These are phyloP conservation scores for Plasmopara viticola DNA, from an alignment of 352 stramenopile species.

Conservation along the genomic window DNA sequence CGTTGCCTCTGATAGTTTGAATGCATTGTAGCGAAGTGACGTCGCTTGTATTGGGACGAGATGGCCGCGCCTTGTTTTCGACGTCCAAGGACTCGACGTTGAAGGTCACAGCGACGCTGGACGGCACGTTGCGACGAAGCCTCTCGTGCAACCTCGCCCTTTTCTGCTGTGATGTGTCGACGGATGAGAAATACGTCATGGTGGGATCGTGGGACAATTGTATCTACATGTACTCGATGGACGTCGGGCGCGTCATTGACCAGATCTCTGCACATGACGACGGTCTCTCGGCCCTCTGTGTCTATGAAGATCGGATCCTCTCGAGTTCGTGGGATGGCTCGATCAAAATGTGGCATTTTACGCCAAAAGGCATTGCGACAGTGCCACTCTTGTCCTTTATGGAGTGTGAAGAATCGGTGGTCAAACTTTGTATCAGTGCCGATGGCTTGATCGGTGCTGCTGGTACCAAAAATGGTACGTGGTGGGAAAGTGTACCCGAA, in stretches of 20 bases:
- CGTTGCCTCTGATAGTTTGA: background rate
- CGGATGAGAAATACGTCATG: slow-evolving; percentile 80
- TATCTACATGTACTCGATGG: slow-evolving; percentile 86
- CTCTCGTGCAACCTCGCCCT: slow-evolving; percentile 71
- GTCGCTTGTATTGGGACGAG: slow-evolving; percentile 52
- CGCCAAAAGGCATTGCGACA: slow-evolving; percentile 52
- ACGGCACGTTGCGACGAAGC: slow-evolving; percentile 57
- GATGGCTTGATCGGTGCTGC: slow-evolving; percentile 57
- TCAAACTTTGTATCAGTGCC: slow-evolving; percentile 58
- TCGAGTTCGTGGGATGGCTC: slow-evolving; percentile 73
- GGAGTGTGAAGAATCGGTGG: slow-evolving; percentile 69
- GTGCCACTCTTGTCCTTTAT: slow-evolving; percentile 62
- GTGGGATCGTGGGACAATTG: slow-evolving; percentile 79
- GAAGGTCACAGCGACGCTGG: slow-evolving; percentile 63
- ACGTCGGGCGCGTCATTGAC: slow-evolving; percentile 72
- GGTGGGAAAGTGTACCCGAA: background rate
- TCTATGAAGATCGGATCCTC: slow-evolving; percentile 68
- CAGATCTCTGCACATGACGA: slow-evolving; percentile 79
- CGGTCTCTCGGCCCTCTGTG: slow-evolving; percentile 63
- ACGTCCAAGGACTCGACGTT: slow-evolving; percentile 72
- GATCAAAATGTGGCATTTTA: slow-evolving; percentile 80
- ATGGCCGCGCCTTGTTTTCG: slow-evolving; percentile 61
- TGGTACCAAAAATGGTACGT: slow-evolving; percentile 55
- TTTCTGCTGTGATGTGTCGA: slow-evolving; percentile 73
- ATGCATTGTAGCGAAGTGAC: slow-evolving; percentile 49